Conservation (phyloP, 2,329 filamentous ascomycete species). For the Sphaerostilbella broomeana region DNA sequence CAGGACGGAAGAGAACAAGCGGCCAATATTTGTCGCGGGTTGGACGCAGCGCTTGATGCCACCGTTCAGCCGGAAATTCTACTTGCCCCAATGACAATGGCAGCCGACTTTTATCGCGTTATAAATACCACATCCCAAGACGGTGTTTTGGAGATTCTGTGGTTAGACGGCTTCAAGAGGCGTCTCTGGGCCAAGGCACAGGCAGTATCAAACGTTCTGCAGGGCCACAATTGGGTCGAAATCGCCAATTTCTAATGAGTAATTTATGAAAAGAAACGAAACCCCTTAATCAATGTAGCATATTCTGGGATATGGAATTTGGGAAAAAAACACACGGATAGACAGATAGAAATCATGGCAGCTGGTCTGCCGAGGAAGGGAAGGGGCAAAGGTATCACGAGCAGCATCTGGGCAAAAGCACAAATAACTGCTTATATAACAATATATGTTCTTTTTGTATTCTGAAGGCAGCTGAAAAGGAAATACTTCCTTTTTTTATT, state of each 20-base stretch:
- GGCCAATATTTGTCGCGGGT: slow-evolving; percentile 42
- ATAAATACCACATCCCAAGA: slow-evolving; percentile 34
- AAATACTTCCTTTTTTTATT: too few relatives aligned
- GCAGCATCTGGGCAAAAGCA: background rate
- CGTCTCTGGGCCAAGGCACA: slow-evolving; percentile 35
- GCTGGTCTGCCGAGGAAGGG: background rate
- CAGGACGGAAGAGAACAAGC: slow-evolving; percentile 39
- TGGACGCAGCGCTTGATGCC: slow-evolving; percentile 40
- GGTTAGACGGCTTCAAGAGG: slow-evolving; percentile 40
- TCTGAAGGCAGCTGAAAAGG: too few relatives aligned
- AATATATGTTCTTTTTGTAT: too few relatives aligned
- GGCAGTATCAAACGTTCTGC: slow-evolving; percentile 33
- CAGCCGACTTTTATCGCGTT: slow-evolving; percentile 36
- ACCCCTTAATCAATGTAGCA: too few relatives aligned
- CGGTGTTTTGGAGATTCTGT: slow-evolving; percentile 39
- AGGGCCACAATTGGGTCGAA: slow-evolving; percentile 35
- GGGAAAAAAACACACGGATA: background rate
- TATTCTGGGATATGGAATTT: too few relatives aligned
- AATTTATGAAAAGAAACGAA: background rate
- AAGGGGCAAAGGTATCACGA: background rate
- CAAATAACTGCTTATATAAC: too few relatives aligned
- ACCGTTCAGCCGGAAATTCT: slow-evolving; percentile 43
- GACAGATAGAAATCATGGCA: background rate
- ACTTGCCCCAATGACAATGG: slow-evolving; percentile 36
- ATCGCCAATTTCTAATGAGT: slow-evolving; percentile 23